Evolutionary conservation across 2,329 filamentous ascomycete species (phyloP).

Genomic region (Ophiocordyceps camponoti-floridani): DNA sequence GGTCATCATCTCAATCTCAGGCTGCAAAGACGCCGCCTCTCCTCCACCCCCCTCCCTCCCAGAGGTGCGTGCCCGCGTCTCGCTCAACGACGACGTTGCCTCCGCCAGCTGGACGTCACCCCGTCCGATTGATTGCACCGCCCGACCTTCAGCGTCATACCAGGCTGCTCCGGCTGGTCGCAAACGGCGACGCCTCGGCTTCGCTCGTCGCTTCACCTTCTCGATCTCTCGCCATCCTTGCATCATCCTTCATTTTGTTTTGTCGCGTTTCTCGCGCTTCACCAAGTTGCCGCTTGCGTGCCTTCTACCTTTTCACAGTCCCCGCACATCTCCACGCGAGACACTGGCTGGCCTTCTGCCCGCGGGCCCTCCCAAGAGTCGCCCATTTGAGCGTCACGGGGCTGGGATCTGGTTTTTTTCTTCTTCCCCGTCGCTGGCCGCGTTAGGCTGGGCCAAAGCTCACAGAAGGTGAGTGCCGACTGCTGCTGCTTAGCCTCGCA

Average conservation of each 20-base stretch:
- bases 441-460: conserved; percentile 6
- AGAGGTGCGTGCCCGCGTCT: conserved; percentile 1
- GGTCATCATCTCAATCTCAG: conserved; percentile 32
- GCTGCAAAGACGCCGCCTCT: conserved; percentile 22
- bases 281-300: background rate
- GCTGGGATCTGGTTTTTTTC: conserved; percentile 4
- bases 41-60: conserved; percentile 3
- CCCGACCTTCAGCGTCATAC: conserved; percentile 1
- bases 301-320: background rate
- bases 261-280: conserved; percentile 3
- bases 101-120: conserved; percentile 3
- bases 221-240: conserved; percentile 1
- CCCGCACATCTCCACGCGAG: background rate
- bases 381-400: conserved; percentile 9
- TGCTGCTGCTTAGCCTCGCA: background rate
- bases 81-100: conserved; percentile 3
- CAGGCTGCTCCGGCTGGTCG: background rate
- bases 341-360: background rate
- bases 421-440: conserved; percentile 4
- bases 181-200: conserved; percentile 3
- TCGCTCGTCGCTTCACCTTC: conserved; percentile 1
- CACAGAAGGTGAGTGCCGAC: conserved; percentile 8
- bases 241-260: background rate
- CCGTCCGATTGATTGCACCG: background rate
- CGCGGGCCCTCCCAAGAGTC: conserved; percentile 9